Percentiles rank a stretch among this genome's conserved stretches.
Conservation (phyloP, 2,329 filamentous ascomycete genomes). For the Nemania sp. region DNA sequence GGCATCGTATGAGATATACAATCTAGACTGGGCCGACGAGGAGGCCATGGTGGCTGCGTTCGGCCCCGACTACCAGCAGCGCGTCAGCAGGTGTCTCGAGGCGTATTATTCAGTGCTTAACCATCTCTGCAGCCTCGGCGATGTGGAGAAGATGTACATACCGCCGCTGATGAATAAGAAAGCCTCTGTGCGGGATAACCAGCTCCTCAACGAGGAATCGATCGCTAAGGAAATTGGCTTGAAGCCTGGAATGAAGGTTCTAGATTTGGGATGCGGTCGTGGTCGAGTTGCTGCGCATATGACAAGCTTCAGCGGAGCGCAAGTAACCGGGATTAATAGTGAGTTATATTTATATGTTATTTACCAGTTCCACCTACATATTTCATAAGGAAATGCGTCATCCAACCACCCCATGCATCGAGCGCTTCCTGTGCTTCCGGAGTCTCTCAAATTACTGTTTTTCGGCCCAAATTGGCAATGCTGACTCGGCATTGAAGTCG, state of each 20-base stretch:
- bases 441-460: not conserved
- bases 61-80: conserved; percentile 62
- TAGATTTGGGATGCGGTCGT: conserved; percentile 66
- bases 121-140: conserved; percentile 65
- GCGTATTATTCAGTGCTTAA: conserved; percentile 67
- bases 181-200: conserved; percentile 63
- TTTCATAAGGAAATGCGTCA: not conserved
- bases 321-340: conserved; percentile 64
- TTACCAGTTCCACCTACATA: not conserved
- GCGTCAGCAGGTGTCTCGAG: conserved; percentile 63
- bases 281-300: conserved; percentile 67
- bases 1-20: conserved; percentile 68
- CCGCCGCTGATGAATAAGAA: conserved; percentile 65
- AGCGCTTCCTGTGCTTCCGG: not conserved
- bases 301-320: conserved; percentile 60
- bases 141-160: conserved; percentile 71
- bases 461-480: not conserved
- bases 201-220: conserved; percentile 65
- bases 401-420: not conserved
- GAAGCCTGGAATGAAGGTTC: conserved; percentile 58
- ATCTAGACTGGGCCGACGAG: conserved; percentile 66
- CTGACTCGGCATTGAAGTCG: conserved; percentile 49
- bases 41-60: conserved; percentile 60
- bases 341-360: conserved; percentile 11
- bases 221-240: conserved; percentile 61